phyloP scores from a whole-genome alignment of 768 basidiomycete species.

The Tylopilus sp. region DNA sequence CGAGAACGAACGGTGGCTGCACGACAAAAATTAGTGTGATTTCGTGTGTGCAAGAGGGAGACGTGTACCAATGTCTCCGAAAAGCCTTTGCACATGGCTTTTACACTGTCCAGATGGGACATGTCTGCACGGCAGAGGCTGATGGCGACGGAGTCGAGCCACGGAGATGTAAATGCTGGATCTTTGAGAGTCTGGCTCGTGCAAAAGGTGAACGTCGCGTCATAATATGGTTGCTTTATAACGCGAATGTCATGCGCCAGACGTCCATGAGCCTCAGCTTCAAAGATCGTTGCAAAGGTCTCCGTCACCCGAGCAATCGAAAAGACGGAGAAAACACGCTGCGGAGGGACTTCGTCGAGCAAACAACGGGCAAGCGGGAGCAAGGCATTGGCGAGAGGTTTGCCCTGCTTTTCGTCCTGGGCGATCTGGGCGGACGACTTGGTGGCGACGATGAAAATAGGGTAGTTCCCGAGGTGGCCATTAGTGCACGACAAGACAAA shows the following conservation, averaged over 20 bases:
- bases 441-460: conserved; percentile 15
- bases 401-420: background rate
- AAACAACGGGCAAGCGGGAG: conserved; percentile 6
- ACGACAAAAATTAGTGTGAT: background rate
- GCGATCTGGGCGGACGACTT: conserved; percentile 1
- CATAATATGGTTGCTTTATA: conserved; percentile 50
- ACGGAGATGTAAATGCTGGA: background rate
- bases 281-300: conserved; percentile 43
- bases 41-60: background rate
- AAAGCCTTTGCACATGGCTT: conserved; percentile 50
- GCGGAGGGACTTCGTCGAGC: conserved; percentile 1
- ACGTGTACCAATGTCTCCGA: conserved; percentile 53
- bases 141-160: conserved; percentile 17
- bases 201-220: conserved; percentile 55
- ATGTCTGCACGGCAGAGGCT: conserved; percentile 31
- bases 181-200: conserved; percentile 39
- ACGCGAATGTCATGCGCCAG: conserved; percentile 16
- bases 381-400: background rate
- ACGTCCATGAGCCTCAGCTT: conserved; percentile 31
- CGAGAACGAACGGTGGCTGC: conserved; percentile 56
- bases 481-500: conserved; percentile 9
- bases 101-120: conserved; percentile 34
- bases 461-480: background rate
- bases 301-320: conserved; percentile 44
- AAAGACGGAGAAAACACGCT: conserved; percentile 58